Base-by-base conservation (phyloP, 2,329 filamentous ascomycete species). In the Epichloe brachyelytri region DNA sequence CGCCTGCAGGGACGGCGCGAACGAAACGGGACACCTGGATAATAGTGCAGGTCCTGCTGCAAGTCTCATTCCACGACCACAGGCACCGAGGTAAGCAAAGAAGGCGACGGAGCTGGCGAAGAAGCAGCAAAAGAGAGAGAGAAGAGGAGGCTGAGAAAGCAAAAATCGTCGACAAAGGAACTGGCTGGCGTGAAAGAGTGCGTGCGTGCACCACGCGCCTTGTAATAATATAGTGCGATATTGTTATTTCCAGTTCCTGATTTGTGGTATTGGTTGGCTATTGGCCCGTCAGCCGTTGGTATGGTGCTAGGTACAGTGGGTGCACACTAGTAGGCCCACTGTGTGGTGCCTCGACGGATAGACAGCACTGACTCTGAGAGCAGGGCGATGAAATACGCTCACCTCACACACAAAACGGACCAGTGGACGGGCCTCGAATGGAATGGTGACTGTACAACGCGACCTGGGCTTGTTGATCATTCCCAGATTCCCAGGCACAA, bases 381-480 rank as follows among this genome's bases (percentile, higher is more conserved):
- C 22, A 26, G 22, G 22, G 22, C 22, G 22, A 26, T 26, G 22
- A 26, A 26, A 26, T 26, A 26, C 26, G 26, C 26, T 26, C 26
- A 26, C 26, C 26, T 26, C 26, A 26, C 26, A 26, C 26, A 30
- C 26, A 30, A 3, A 30, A 30, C 26, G 26, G 26, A 30, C 26
- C 7, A 30, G 26, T 30, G 26, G 26, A 30, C 26, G 11, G 40
- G 19, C 40, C 40, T 43, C 17, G 30, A 17, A 40, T 50, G 52
- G 52, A 53, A 53, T 53, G 52, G 19, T 33, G 38, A 19, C 12
- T 14, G 11, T 11, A 30, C 30, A 30, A 37, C 51, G 51, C 49
- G 52, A 51, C 36, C 30, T 40, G 39, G 40, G 17, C 46, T 47
- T 53, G 48, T 51, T 53, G 51, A 51, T 45, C 48, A 49, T 51